Conservation (phyloP, 352 stramenopile genomes). For the Phytophthora pluvialis region DNA sequence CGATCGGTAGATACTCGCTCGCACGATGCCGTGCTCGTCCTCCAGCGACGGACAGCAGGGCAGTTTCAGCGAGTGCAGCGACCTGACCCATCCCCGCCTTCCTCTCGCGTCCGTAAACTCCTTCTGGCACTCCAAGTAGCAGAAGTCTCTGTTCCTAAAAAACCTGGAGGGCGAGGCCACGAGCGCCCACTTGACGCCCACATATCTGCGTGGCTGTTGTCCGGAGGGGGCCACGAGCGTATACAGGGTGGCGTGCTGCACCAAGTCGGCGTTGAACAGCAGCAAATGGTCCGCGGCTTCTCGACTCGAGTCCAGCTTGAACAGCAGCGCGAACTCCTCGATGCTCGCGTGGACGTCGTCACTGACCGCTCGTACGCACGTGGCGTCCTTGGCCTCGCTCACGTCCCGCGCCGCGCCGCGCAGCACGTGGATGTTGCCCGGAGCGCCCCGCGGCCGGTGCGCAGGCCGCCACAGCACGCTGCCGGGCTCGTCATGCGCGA, state of each 20-base stretch:
- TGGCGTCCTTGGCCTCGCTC: conserved; percentile 47
- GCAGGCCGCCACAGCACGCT: conserved; percentile 69
- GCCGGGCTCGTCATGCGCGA: conserved; percentile 51
- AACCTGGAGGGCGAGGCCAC: conserved; percentile 74
- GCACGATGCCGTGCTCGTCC: conserved; percentile 66
- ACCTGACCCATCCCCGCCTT: conserved; percentile 59
- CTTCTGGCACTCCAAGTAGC: conserved; percentile 88
- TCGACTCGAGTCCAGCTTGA: conserved; percentile 80
- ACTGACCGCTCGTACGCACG: conserved; percentile 68
- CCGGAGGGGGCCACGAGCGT: conserved; percentile 73
- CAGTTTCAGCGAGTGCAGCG: conserved; percentile 67
- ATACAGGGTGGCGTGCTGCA: conserved; percentile 79
- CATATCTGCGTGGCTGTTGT: conserved; percentile 74
- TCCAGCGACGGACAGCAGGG: conserved; percentile 61
- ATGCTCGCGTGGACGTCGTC: conserved; percentile 79
- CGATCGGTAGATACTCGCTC: conserved; percentile 81
- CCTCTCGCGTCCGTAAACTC: conserved; percentile 75
- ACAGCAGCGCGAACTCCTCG: conserved; percentile 84
- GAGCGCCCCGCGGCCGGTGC: conserved; percentile 22
- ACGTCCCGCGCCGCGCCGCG: conserved; percentile 52
- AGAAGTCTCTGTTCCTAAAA: conserved; percentile 84
- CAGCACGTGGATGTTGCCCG: conserved; percentile 61
- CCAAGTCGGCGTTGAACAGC: conserved; percentile 79
- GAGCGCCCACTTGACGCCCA: conserved; percentile 85
- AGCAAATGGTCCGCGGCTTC: conserved; percentile 68